phyloP scores from a whole-genome alignment of 208 protist species.

The Novymonas esmeraldas region DNA sequence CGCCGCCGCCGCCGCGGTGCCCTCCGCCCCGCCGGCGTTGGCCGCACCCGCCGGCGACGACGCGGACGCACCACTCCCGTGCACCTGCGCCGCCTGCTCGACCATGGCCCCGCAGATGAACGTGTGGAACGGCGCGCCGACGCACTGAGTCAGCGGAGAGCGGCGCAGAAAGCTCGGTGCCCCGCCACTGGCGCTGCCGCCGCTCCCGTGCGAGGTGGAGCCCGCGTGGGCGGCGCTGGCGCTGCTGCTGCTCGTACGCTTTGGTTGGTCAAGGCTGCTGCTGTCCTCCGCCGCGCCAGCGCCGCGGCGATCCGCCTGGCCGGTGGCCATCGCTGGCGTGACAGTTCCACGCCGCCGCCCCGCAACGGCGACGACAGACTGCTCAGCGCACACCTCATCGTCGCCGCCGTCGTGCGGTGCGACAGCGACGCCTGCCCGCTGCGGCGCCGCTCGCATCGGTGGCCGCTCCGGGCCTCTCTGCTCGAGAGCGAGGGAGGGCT shows the following conservation, averaged over 20 bases:
- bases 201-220: conserved; percentile 5
- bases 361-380: background rate
- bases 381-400: background rate
- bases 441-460: too few relatives aligned
- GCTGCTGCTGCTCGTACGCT: conserved; percentile 6
- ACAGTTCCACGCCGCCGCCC: background rate
- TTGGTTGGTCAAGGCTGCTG: conserved; percentile 6
- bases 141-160: conserved; percentile 26
- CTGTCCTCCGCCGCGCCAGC: too few relatives aligned
- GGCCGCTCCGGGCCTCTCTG: too few relatives aligned
- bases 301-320: background rate
- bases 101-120: conserved; percentile 32
- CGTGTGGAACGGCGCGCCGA: conserved; percentile 22
- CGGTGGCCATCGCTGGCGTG: background rate
- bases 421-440: background rate
- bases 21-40: background rate
- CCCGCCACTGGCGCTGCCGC: background rate
- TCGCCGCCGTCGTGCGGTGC: conserved; percentile 3
- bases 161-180: conserved; percentile 28
- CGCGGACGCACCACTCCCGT: conserved; percentile 5
- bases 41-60: conserved; percentile 1
- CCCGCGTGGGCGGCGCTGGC: conserved; percentile 2
- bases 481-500: background rate
- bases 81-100: conserved; percentile 30
- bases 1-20: background rate